Evolutionary conservation across 2,329 filamentous ascomycete species (phyloP), one percentile per base, ranked within the genome.

Genomic region (Raffaelea arxii): DNA sequence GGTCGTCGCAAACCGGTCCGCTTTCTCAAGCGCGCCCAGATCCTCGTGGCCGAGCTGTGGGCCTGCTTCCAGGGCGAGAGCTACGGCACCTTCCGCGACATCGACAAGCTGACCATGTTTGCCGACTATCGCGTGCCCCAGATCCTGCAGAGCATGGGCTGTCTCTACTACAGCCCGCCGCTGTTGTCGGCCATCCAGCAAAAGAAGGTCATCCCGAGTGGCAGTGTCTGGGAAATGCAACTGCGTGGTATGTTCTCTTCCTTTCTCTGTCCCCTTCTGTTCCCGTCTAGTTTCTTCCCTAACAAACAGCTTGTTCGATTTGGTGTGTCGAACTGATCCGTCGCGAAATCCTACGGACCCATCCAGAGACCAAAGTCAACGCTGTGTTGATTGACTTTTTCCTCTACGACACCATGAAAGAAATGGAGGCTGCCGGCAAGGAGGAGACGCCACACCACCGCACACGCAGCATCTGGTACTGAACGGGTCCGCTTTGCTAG

Each of bases 81-180:
- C 23, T 90, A 82, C 58, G 94, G 92, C 25, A 70, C 75, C 24
- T 98, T 98, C 63, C 61, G 79, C 48, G 92, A 98, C 60, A 95
- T 98, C 56, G 84, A 92, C 66, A 88, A 89, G 62, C 84, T 98
- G 57, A 98, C 92, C 50, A 97, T 97, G 83, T 98, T 98, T 69
- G 90, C 92, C 59, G 92, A 98, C 68, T 98, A 98, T 61, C 84
- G 92, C 38, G 84, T 98, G 46, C 94, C 94, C 14, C 92, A 98
- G 66, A 92, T 96, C 55, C 75, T 98, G 27, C 80, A 90, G 56
- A 80, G 80, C 10, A 71, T 97, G 39, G 86, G 86, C 18, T 91
- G 89, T 48, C 67, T 98, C 43, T 80, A 78, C 56, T 96, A 92
- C 65, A 90, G 86, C 53, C 92, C 92, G 0, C 75, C 81, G 1